Percentiles rank a stretch among this genome's conserved stretches.
Conservation (phyloP, 2,329 filamentous ascomycete genomes). For the Tolypocladium tundrense region DNA sequence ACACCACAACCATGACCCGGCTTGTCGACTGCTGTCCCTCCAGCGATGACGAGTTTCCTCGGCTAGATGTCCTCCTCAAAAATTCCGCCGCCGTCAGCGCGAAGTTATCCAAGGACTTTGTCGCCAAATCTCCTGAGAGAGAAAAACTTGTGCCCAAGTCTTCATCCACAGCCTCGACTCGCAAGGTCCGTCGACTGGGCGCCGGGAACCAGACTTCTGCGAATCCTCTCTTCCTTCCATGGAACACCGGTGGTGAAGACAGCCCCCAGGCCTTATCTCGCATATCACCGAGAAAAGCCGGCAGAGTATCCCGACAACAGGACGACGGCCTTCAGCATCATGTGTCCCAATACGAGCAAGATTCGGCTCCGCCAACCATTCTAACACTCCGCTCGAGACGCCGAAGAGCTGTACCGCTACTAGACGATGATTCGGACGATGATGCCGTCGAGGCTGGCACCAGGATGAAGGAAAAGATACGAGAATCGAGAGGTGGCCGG, state of each 20-base stretch:
- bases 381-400: not conserved
- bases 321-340: not conserved
- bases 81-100: not conserved
- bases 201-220: constrained; percentile 7
- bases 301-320: not conserved
- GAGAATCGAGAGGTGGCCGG: not conserved
- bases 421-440: not conserved
- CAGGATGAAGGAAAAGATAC: not conserved
- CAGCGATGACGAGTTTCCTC: constrained; percentile 32
- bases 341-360: not conserved
- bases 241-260: constrained; percentile 14
- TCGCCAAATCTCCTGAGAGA: constrained; percentile 3
- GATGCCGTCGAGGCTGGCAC: not conserved
- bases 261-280: not conserved
- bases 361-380: not conserved
- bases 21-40: constrained; percentile 17
- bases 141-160: constrained; percentile 14
- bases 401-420: not conserved
- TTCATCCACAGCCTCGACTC: constrained; percentile 12
- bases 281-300: constrained; percentile 4
- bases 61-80: constrained; percentile 20
- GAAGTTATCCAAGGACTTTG: not conserved
- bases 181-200: constrained; percentile 20
- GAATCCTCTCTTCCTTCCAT: constrained; percentile 22
- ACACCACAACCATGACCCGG: constrained; percentile 13